A percentile compares a stretch with the other conserved stretches of the same genome.
Conservation (phyloP, 83 land plant species). For the Picea abies region DNA sequence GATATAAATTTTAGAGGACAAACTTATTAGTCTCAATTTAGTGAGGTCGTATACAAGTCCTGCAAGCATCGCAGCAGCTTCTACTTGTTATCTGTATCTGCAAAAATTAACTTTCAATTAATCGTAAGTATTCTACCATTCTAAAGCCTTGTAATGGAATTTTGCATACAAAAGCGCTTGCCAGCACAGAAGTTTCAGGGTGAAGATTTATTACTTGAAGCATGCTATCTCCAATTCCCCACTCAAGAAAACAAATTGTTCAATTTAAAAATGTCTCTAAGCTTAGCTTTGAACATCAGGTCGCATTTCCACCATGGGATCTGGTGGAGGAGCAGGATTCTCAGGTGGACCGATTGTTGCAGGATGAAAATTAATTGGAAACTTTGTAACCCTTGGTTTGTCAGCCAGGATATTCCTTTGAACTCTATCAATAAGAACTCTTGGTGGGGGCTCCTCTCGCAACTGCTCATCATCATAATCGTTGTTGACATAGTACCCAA, state of each 20-base stretch:
- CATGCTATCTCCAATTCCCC: neutral
- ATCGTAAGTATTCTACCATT: neutral
- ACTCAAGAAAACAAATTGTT: neutral
- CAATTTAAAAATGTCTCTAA: neutral
- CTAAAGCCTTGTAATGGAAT: neutral
- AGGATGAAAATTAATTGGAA: conserved; percentile 78
- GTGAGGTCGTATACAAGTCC: neutral
- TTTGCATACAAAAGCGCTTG: neutral
- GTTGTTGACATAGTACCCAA: conserved; percentile 85
- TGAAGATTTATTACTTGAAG: conserved; percentile 5
- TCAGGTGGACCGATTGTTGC: conserved; percentile 42
- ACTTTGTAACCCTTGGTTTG: conserved; percentile 82
- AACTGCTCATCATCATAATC: conserved; percentile 82
- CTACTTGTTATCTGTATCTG: neutral
- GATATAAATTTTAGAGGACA: neutral
- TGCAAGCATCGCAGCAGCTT: neutral
- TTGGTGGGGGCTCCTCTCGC: conserved; percentile 74
- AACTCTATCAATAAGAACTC: conserved; percentile 65
- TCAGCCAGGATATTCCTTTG: conserved; percentile 77
- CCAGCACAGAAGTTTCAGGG: neutral
- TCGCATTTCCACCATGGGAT: conserved; percentile 7
- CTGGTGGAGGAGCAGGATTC: conserved; percentile 24
- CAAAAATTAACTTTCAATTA: neutral
- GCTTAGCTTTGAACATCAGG: neutral
- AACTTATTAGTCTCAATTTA: neutral